These are phyloP conservation scores for Arxiozyma slooffiae DNA, from an alignment of 1,139 yeast genomes.

Conservation along the genomic window DNA sequence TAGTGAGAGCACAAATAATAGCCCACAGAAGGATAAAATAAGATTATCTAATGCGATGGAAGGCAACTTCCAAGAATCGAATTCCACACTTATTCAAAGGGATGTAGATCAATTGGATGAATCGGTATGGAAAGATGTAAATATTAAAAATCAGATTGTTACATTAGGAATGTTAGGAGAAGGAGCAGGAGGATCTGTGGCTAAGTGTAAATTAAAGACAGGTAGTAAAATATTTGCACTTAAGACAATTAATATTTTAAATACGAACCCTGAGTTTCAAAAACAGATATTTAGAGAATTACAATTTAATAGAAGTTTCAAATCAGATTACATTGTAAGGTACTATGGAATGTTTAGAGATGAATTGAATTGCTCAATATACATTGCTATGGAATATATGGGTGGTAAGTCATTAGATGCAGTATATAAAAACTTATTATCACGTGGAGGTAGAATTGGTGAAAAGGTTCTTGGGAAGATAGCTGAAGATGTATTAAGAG, in stretches of 20 bases:
- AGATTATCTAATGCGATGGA: neutral
- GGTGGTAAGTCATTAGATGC: slow-evolving; percentile 88
- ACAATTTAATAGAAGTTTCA: slow-evolving; percentile 74
- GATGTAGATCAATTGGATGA: slow-evolving; percentile 57
- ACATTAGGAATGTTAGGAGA: slow-evolving; percentile 73
- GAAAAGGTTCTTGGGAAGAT: slow-evolving; percentile 87
- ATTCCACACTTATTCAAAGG: slow-evolving; percentile 7
- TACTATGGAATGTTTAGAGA: slow-evolving; percentile 87
- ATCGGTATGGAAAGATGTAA: slow-evolving; percentile 65
- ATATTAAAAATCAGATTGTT: slow-evolving; percentile 47
- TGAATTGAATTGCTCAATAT: slow-evolving; percentile 65
- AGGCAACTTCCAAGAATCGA: neutral
- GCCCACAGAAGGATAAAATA: slow-evolving; percentile 9
- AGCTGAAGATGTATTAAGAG: slow-evolving; percentile 74
- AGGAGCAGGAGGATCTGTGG: slow-evolving; percentile 89
- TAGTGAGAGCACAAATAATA: slow-evolving; percentile 8
- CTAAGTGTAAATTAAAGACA: slow-evolving; percentile 53
- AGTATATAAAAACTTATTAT: slow-evolving; percentile 57
- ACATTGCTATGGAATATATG: slow-evolving; percentile 94
- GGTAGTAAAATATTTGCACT: slow-evolving; percentile 68
- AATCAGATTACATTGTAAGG: slow-evolving; percentile 74
- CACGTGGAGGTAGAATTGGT: slow-evolving; percentile 73
- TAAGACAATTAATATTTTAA: slow-evolving; percentile 57
- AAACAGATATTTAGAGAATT: slow-evolving; percentile 81
- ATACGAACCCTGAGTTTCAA: slow-evolving; percentile 72